Percentiles rank a stretch among this genome's conserved stretches.
Conservation (phyloP, 352 stramenopile genomes). For the Stephanocyclus meneghinianus region DNA sequence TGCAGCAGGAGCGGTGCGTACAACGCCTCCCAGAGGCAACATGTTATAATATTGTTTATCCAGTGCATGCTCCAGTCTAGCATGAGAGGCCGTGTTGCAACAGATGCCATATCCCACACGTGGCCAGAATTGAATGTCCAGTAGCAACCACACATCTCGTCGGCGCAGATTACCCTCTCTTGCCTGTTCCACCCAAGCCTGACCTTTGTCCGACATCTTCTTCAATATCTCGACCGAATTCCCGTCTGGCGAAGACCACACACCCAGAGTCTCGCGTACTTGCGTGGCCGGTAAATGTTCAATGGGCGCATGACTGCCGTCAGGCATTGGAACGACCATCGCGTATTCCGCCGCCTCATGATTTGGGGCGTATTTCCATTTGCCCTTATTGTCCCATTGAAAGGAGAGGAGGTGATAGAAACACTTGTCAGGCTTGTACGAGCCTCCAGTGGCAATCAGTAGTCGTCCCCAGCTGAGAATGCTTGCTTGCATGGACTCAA, state of each 20-base stretch:
- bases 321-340: slow-evolving; percentile 8
- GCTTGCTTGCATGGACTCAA: background rate
- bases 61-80: background rate
- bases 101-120: slow-evolving; percentile 13
- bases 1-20: background rate
- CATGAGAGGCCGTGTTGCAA: background rate
- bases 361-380: background rate
- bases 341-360: background rate
- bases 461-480: background rate
- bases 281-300: background rate
- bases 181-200: slow-evolving; percentile 18
- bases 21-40: slow-evolving; percentile 16
- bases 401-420: slow-evolving; percentile 1
- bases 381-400: background rate
- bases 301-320: slow-evolving; percentile 4
- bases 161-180: slow-evolving; percentile 2
- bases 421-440: background rate
- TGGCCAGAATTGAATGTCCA: slow-evolving; percentile 22
- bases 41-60: slow-evolving; percentile 24
- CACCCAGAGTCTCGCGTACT: slow-evolving; percentile 17
- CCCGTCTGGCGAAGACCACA: slow-evolving; percentile 12
- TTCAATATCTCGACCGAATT: background rate
- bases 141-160: background rate
- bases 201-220: slow-evolving; percentile 13
- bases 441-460: background rate